Evolutionary conservation across 2,329 filamentous ascomycete species (phyloP).

Genomic region (Trichoderma pleuroti): DNA sequence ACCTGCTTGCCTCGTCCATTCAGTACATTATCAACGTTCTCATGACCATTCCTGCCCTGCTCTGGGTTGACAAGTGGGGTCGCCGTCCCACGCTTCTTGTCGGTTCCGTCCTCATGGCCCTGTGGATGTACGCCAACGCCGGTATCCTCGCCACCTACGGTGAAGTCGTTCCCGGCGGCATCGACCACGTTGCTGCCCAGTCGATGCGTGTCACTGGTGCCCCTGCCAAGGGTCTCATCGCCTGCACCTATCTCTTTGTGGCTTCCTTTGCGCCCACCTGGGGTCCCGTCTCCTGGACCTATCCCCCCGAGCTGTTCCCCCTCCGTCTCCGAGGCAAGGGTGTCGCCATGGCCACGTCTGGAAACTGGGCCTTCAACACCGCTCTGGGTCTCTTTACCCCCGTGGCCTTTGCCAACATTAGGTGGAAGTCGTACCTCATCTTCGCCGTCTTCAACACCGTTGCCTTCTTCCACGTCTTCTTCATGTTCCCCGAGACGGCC

Average conservation of each 20-base stretch:
- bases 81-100: slow-evolving; percentile 65
- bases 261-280: slow-evolving; percentile 46
- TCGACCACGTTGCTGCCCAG: slow-evolving; percentile 42
- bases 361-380: slow-evolving; percentile 41
- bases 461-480: slow-evolving; percentile 50
- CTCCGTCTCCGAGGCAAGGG: slow-evolving; percentile 50
- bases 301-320: slow-evolving; percentile 56
- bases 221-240: slow-evolving; percentile 60
- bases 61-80: slow-evolving; percentile 74
- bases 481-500: slow-evolving; percentile 55
- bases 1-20: slow-evolving; percentile 53
- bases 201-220: slow-evolving; percentile 47
- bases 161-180: slow-evolving; percentile 38
- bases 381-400: slow-evolving; percentile 30
- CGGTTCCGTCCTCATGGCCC: slow-evolving; percentile 63
- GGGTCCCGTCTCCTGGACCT: slow-evolving; percentile 52
- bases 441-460: slow-evolving; percentile 51
- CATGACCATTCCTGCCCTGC: slow-evolving; percentile 72
- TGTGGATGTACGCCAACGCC: slow-evolving; percentile 55
- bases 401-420: slow-evolving; percentile 27
- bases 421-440: slow-evolving; percentile 37
- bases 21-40: slow-evolving; percentile 72
- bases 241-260: slow-evolving; percentile 63
- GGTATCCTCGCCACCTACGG: slow-evolving; percentile 50
- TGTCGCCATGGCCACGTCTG: slow-evolving; percentile 49